Conservation (phyloP, 2,329 filamentous ascomycete genomes). For the Trichoderma atrobrunneum region DNA sequence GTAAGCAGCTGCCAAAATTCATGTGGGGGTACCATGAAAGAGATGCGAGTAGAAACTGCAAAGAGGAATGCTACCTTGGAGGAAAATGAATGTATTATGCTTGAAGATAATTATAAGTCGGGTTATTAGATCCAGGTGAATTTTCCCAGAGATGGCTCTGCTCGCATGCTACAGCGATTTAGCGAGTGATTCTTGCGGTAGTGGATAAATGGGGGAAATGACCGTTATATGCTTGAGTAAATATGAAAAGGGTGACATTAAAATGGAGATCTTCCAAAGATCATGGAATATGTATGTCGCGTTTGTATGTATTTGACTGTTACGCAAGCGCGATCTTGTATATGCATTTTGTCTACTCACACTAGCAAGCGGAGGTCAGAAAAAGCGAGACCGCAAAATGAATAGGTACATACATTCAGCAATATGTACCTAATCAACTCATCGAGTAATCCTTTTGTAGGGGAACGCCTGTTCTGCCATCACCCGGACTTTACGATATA, state of each 20-base stretch:
- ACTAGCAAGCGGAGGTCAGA: too few species aligned
- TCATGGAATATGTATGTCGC: not conserved
- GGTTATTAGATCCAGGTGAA: not conserved
- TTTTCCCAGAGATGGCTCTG: not conserved
- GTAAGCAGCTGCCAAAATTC: too few species aligned
- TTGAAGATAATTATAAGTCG: too few species aligned
- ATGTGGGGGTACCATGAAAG: too few species aligned
- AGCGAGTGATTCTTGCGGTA: not conserved
- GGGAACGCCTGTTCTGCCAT: too few species aligned
- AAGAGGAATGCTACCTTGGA: not conserved
- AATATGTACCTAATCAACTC: too few species aligned
- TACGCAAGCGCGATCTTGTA: not conserved
- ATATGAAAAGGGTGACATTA: not conserved
- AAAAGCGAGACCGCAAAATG: too few species aligned
- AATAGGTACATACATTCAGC: too few species aligned
- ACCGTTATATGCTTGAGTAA: not conserved
- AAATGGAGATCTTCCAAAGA: not conserved
- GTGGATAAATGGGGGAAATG: not conserved
- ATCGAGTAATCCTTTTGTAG: too few species aligned
- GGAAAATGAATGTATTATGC: not conserved
- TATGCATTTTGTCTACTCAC: too few species aligned
- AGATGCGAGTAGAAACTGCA: too few species aligned
- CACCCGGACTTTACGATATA: too few species aligned
- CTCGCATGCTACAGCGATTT: accelerated
- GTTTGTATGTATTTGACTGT: not conserved